Evolutionary conservation across 2,329 filamentous ascomycete genomes (phyloP).

Genomic region (Calonectria pseudoreteaudii): DNA sequence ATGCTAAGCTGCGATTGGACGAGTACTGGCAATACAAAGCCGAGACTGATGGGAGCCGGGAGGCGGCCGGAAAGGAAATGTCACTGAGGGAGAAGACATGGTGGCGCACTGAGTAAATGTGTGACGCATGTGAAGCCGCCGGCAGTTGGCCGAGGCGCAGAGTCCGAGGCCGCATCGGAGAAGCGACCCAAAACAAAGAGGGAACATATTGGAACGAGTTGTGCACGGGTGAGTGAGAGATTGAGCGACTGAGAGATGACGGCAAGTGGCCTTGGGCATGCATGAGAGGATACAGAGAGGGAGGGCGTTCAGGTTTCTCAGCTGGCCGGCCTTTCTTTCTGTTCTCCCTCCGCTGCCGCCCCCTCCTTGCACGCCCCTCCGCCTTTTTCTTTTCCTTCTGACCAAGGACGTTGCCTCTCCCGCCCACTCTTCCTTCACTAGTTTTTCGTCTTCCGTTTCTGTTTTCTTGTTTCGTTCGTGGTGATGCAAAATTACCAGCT

Average conservation of each 20-base stretch:
- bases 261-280: slow-evolving; percentile 4
- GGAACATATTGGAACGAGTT: slow-evolving; percentile 2
- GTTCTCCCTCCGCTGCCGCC: not conserved
- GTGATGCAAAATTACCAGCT: slow-evolving; percentile 39
- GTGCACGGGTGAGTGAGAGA: slow-evolving; percentile 1
- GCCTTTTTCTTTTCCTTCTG: not conserved
- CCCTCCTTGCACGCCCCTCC: not conserved
- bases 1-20: slow-evolving; percentile 85
- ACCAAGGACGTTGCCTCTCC: slow-evolving; percentile 3
- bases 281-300: slow-evolving; percentile 15
- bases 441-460: slow-evolving; percentile 14
- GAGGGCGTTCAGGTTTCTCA: slow-evolving; percentile 19
- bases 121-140: slow-evolving; percentile 12
- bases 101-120: slow-evolving; percentile 58
- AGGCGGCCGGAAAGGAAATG: slow-evolving; percentile 65
- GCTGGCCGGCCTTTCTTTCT: not conserved
- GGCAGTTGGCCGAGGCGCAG: slow-evolving; percentile 13
- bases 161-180: slow-evolving; percentile 5
- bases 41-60: slow-evolving; percentile 74
- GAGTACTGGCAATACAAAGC: slow-evolving; percentile 96
- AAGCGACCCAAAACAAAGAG: slow-evolving; percentile 2
- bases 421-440: slow-evolving; percentile 17
- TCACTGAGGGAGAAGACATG: slow-evolving; percentile 84
- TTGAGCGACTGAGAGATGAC: not conserved
- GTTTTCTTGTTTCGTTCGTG: slow-evolving; percentile 28